Evolutionary conservation across 2,329 filamentous ascomycete genomes (phyloP), one percentile per base, ranked within the genome.

Genomic region (Verruconis gallopava): DNA sequence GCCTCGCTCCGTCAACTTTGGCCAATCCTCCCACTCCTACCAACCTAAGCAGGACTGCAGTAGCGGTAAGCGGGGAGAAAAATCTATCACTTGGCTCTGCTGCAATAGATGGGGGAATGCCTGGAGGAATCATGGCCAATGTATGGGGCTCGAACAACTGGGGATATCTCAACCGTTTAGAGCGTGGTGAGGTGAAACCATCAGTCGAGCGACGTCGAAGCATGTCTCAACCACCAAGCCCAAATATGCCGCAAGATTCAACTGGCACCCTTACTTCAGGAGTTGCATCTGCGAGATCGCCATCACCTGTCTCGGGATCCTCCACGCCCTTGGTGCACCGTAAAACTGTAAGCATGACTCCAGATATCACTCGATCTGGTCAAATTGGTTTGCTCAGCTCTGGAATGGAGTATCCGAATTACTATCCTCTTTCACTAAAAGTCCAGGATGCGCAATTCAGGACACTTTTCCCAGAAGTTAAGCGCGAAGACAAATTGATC

Each of bases 401-500:
- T 5, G 6, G 22, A 17, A 15, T 37, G 28, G 36, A 40, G 28
- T 89, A 81, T 60, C 88, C 73, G 18, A 67, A 61, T 49, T 75
- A 80, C 50, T 98, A 98, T 57, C 91, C 91, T 1, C 62, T 79
- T 1, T 83, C 89, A 48, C 66, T 95, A 12, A 81, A 73, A 52
- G 79, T 82, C 3, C 93, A 98, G 56, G 85, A 95, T 54, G 82
- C 86, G 2, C 91, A 96, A 55, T 98, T 98, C 57, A 74, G 86
- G 5, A 77, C 95, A 42, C 68, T 98, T 0, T 98, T 98, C 61
- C 88, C 89, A 0, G 75, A 78, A 46, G 82, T 85, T 0, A 73
- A 79, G 3, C 67, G 75, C 21, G 75, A 82, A 14, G 86, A 96
- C 54, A 85, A 85, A 57, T 68, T 94, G 5, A 79, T 95, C 3